phyloP scores from a whole-genome alignment of 768 basidiomycete species.

The Podaxis sp. region DNA sequence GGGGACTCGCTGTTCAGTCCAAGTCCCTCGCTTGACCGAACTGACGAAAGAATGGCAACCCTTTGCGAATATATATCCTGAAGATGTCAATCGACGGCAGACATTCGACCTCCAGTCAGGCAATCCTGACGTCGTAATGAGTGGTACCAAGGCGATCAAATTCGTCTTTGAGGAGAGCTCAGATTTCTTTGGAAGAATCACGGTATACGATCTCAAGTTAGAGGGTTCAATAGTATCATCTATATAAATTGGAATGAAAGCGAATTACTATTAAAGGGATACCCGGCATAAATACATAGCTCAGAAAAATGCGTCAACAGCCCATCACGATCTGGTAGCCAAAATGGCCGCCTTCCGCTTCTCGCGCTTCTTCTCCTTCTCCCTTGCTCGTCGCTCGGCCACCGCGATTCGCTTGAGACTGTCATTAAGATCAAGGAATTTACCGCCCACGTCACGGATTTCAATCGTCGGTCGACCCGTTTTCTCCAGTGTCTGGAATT shows the following conservation, averaged over 20 bases:
- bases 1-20: conserved; percentile 61
- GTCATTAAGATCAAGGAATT: conserved; percentile 62
- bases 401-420: conserved; percentile 48
- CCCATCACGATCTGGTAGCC: not conserved
- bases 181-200: conserved; percentile 83
- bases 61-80: conserved; percentile 64
- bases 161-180: conserved; percentile 80
- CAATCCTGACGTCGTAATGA: conserved; percentile 20
- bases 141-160: conserved; percentile 50
- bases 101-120: conserved; percentile 51
- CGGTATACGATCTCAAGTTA: conserved; percentile 62
- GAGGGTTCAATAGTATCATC: conserved; percentile 29
- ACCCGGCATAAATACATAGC: conserved; percentile 11
- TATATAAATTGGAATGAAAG: not conserved
- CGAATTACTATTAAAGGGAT: conserved; percentile 4
- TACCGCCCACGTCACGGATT: conserved; percentile 74
- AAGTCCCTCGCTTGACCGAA: conserved; percentile 31
- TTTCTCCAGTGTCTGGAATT: conserved; percentile 37
- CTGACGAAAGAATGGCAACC: conserved; percentile 46
- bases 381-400: conserved; percentile 45
- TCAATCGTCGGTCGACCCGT: conserved; percentile 54
- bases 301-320: not conserved
- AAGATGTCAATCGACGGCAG: conserved; percentile 78
- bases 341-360: conserved; percentile 20
- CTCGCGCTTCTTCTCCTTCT: conserved; percentile 25